Evolutionary conservation across 164 flowering plant genomes (phyloP), one percentile per base, ranked within the genome.

Genomic region (Umbilicus rupestris): DNA sequence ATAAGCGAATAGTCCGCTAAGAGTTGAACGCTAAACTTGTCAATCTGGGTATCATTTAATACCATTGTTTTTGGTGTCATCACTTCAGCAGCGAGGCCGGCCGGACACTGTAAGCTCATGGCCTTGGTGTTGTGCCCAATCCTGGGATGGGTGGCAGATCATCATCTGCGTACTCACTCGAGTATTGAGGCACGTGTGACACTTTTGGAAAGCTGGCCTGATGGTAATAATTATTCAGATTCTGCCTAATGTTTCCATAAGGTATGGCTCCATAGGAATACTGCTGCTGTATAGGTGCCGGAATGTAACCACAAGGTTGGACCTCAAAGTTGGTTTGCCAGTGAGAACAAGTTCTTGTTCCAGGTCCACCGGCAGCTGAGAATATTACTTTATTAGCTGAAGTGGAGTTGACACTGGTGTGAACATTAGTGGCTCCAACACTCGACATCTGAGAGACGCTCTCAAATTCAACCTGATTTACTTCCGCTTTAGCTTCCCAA

Each of bases 61-160:
- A 33, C 37, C 7, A n/a, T n/a, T n/a, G n/a, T n/a, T n/a, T n/a
- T n/a, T n/a, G n/a, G n/a, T n/a, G n/a, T n/a, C n/a, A n/a, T n/a
- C 37, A 35, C 57, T 50, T 50, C 57, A 50, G 57, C 28, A 50
- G 57, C 29, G 28, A 20, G 7, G 26, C 57, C 29, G 7, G 26
- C 57, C 29, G 2, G 28, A n/a, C 14, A 1, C 28, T 2, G 10
- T 50, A 50, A 7, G 28, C 57, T 50, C 57, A 50, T 50, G 57
- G 57, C 22, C 28, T 50, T 22, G 57, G 29, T 20, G 22, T 9
- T 12, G 28, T 24, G 10, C 57, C 57, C 57, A 50, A 8, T 22
- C 57, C 57, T 20, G 57, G 57, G 57, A 50, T 50, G 57, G 57
- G 28, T 22, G 57, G 57, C 29, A 50, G 29, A 50, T 50, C 28